phyloP scores from a whole-genome alignment of 2,329 filamentous ascomycete genomes.

The Rhynchosporium secalis region DNA sequence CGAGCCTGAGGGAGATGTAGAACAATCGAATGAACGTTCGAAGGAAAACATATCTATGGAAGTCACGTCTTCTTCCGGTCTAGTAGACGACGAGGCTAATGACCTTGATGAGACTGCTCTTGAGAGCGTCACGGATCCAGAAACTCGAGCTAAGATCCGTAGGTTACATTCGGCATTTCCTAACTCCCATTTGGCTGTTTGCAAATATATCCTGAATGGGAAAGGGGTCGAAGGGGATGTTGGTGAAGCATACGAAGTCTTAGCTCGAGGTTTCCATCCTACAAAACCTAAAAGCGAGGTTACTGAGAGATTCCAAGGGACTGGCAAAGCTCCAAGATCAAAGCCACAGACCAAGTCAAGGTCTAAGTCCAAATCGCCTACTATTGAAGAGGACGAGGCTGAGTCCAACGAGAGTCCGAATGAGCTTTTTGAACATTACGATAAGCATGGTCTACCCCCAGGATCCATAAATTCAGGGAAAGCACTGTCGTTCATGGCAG shows the following conservation, averaged over 20 bases:
- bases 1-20: not conserved
- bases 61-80: not conserved
- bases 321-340: slow-evolving; percentile 11
- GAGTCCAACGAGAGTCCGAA: slow-evolving; percentile 35
- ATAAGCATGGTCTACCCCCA: slow-evolving; percentile 37
- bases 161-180: slow-evolving; percentile 39
- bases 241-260: slow-evolving; percentile 35
- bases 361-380: slow-evolving; percentile 17
- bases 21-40: not conserved
- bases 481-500: slow-evolving; percentile 36
- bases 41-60: not conserved
- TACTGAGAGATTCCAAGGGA: slow-evolving; percentile 26
- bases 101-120: slow-evolving; percentile 26
- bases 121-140: slow-evolving; percentile 24
- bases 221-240: slow-evolving; percentile 34
- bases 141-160: slow-evolving; percentile 31
- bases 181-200: slow-evolving; percentile 34
- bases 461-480: slow-evolving; percentile 38
- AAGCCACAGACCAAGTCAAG: slow-evolving; percentile 22
- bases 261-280: slow-evolving; percentile 35
- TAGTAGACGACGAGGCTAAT: not conserved
- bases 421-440: slow-evolving; percentile 36
- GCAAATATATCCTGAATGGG: slow-evolving; percentile 36
- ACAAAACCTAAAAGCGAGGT: slow-evolving; percentile 32
- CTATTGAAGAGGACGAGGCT: slow-evolving; percentile 18